A percentile compares a stretch with the other conserved stretches of the same genome.
Evolutionary conservation across 257 asterid genomes (phyloP).

Genomic region (Nyctanthes arbortristis): DNA sequence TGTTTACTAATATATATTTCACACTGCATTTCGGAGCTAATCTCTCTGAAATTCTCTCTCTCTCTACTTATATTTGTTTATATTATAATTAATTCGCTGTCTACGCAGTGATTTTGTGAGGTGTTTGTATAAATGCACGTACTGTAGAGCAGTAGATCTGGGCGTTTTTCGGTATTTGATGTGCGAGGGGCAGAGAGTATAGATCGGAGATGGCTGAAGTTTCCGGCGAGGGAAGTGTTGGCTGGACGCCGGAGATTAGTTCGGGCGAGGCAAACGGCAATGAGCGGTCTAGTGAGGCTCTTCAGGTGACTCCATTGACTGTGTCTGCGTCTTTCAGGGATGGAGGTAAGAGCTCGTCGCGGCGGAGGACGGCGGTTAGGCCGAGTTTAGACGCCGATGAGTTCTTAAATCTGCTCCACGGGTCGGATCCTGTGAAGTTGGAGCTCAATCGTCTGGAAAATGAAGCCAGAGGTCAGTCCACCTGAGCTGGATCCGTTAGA

Average conservation of each 20-base stretch:
- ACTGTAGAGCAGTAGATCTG: neutral
- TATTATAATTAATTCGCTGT: neutral
- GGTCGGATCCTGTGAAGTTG: conserved; percentile 99
- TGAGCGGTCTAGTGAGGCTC: conserved; percentile 32
- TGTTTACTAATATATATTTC: neutral
- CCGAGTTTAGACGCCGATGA: conserved; percentile 94
- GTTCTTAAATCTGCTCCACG: conserved; percentile 86
- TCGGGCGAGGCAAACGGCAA: conserved; percentile 54
- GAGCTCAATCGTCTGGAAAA: conserved; percentile 99
- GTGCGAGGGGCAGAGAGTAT: conserved; percentile 36
- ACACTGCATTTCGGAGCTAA: neutral
- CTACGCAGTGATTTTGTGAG: neutral
- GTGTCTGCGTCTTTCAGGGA: conserved; percentile 84
- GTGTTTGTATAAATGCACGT: neutral
- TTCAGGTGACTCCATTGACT: conserved; percentile 50
- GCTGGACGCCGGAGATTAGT: conserved; percentile 48
- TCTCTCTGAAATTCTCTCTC: neutral
- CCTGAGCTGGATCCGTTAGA: conserved; percentile 72
- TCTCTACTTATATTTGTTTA: neutral
- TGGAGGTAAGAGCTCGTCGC: conserved; percentile 57
- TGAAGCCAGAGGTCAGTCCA: conserved; percentile 91
- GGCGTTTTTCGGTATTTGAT: conserved; percentile 35
- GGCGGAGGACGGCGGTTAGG: conserved; percentile 82
- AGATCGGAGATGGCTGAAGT: conserved; percentile 92
- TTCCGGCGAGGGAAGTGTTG: conserved; percentile 69